Conservation (phyloP, 2,329 filamentous ascomycete genomes). For the Penicillium sp. region DNA sequence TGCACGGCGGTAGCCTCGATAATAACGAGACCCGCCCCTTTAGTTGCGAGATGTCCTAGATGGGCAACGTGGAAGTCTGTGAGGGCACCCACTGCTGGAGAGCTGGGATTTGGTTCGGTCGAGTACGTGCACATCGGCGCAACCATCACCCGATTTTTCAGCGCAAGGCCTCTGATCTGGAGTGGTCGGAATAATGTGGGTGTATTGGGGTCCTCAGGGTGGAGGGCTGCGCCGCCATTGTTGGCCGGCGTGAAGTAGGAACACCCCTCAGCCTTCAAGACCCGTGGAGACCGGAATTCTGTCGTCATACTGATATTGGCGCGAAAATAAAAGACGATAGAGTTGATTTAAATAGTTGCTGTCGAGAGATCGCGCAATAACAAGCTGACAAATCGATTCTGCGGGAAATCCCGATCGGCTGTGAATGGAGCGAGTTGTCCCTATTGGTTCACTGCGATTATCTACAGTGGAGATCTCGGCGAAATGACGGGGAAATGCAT, state of each 20-base stretch:
- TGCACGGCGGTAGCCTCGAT: conserved; percentile 73
- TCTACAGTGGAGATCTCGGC: no score
- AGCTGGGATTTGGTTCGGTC: conserved; percentile 44
- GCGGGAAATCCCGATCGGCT: no score
- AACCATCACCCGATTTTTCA: conserved; percentile 60
- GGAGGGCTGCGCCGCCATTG: conserved; percentile 33
- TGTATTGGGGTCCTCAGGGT: conserved; percentile 30
- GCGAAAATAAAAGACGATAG: no score
- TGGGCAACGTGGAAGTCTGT: conserved; percentile 79
- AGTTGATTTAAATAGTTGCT: no score
- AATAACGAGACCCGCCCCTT: conserved; percentile 66
- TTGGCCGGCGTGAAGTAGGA: conserved; percentile 38
- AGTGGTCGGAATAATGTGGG: conserved; percentile 55
- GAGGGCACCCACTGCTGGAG: conserved; percentile 52
- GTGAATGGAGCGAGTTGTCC: no score
- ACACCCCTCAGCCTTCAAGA: conserved; percentile 21
- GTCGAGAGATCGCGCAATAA: no score
- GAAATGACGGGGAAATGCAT: no score
- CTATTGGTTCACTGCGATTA: no score
- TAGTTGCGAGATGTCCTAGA: conserved; percentile 67
- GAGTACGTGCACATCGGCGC: conserved; percentile 63
- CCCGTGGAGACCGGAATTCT: conserved; percentile 9
- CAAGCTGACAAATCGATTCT: no score
- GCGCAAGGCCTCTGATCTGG: conserved; percentile 50
- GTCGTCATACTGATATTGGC: no score